Evolutionary conservation across 2,329 filamentous ascomycete genomes (phyloP).

Genomic region (Diaporthe humulicola): DNA sequence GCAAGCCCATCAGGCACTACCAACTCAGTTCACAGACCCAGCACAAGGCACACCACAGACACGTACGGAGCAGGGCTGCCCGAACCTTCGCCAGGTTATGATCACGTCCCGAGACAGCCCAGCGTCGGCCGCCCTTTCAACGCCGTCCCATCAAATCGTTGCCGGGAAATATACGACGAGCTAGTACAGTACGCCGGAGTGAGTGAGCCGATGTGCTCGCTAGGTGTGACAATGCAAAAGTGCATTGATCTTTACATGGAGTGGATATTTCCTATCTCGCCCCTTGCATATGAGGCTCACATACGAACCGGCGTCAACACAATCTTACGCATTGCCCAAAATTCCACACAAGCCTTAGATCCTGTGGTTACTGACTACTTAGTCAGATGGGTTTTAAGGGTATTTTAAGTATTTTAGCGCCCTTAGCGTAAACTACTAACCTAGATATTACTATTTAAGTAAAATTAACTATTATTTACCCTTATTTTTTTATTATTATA

Average conservation of each 20-base stretch:
- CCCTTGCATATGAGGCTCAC: background rate
- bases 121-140: background rate
- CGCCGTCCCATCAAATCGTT: background rate
- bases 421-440: too few relatives aligned
- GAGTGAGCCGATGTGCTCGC: background rate
- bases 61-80: too few relatives aligned
- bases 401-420: too few relatives aligned
- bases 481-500: too few relatives aligned
- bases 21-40: background rate
- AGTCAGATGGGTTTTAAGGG: too few relatives aligned
- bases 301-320: background rate
- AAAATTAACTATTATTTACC: too few relatives aligned
- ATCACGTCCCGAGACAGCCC: background rate
- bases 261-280: conserved; percentile 5
- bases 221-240: background rate
- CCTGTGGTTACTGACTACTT: too few relatives aligned
- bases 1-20: background rate
- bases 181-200: background rate
- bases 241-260: conserved; percentile 16
- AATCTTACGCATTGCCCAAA: too few relatives aligned
- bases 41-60: background rate
- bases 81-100: background rate
- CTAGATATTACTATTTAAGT: too few relatives aligned
- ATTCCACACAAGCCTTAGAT: background rate
- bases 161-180: background rate